These are phyloP conservation scores for Spinacia oleracea DNA, from an alignment of 179 eudicot genomes.

Conservation along the genomic window DNA sequence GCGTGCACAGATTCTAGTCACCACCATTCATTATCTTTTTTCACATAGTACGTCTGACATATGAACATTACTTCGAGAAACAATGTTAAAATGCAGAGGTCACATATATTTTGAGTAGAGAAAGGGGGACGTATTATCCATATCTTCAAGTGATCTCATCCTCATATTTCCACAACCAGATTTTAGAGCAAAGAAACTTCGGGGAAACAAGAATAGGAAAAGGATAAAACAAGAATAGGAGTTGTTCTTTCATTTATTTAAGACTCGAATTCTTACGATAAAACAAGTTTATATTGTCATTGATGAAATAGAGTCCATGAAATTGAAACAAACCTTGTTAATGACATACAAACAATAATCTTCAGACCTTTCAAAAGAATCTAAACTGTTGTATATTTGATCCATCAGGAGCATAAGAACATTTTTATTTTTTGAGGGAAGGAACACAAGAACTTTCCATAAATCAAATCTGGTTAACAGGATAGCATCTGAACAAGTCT, in stretches of 20 bases:
- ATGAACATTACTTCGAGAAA: conserved; percentile 2
- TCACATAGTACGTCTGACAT: neutral
- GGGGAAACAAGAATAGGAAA: neutral
- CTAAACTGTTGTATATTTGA: neutral
- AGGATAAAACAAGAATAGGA: neutral
- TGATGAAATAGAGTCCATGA: neutral
- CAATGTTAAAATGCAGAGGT: neutral
- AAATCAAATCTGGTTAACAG: neutral
- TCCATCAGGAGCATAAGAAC: neutral
- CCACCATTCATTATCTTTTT: neutral
- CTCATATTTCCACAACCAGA: neutral
- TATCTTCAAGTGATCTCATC: neutral
- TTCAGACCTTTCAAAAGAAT: neutral
- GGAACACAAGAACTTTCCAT: neutral
- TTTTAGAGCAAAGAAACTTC: neutral
- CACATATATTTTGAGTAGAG: neutral
- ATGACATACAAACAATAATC: neutral
- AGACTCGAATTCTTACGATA: neutral
- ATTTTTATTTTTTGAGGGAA: too few species aligned
- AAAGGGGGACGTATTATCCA: neutral
- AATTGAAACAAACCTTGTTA: neutral
- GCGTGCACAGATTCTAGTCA: neutral
- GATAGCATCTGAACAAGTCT: neutral
- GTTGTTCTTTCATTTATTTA: neutral
- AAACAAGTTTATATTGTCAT: neutral